Conservation (phyloP, 371 early-diverging fungal species). For the Mortierella sp. region DNA sequence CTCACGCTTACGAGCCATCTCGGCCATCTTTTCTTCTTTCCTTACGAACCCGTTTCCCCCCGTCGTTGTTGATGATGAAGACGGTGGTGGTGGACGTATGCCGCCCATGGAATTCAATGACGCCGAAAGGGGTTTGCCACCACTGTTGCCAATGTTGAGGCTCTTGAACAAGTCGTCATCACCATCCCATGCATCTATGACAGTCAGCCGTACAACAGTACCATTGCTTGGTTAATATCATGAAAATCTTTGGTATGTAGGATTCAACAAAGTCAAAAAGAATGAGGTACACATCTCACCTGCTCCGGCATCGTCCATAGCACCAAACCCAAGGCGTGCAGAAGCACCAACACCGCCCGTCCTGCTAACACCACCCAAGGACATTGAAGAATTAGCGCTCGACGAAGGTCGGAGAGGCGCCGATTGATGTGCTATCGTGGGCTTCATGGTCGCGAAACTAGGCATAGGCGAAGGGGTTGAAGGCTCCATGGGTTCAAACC, state of each 20-base stretch:
- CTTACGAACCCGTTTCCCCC: conserved; percentile 35
- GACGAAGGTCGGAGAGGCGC: conserved; percentile 18
- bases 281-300: neutral
- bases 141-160: conserved; percentile 18
- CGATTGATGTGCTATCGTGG: neutral
- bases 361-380: conserved; percentile 36
- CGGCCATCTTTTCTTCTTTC: conserved; percentile 69
- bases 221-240: neutral
- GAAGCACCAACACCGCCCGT: conserved; percentile 25
- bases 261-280: neutral
- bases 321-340: conserved; percentile 41
- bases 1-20: conserved; percentile 72
- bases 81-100: conserved; percentile 12
- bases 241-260: neutral
- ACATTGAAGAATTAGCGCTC: conserved; percentile 37
- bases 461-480: conserved; percentile 44
- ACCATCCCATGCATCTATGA: conserved; percentile 53
- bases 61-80: conserved; percentile 15
- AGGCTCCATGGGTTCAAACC: conserved; percentile 54
- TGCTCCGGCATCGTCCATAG: conserved; percentile 34
- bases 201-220: neutral
- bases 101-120: conserved; percentile 3
- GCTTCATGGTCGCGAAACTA: conserved; percentile 32
- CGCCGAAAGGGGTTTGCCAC: conserved; percentile 28
- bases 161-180: conserved; percentile 54